Base-by-base conservation (phyloP, 192 early-diverging fungal species). In the Linnemannia hyalina region DNA sequence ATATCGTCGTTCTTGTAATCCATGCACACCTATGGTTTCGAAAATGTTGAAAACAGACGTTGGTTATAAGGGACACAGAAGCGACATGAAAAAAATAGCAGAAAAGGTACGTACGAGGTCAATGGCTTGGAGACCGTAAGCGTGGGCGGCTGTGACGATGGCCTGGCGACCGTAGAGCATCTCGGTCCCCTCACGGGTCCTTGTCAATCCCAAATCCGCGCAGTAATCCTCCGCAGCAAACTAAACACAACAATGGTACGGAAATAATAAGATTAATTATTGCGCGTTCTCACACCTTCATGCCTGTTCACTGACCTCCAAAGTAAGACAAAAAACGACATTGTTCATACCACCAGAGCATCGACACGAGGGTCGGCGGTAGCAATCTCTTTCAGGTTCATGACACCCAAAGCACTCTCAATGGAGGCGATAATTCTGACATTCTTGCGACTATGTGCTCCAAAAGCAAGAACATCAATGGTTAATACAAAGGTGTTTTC, bases 151-250 rank as follows among this genome's bases (percentile, higher is more conserved):
- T 8, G 95, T 95, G 35, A 94, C 93, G 9, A 99, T 93, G 8
- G 91, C 89, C 38, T 97, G 94, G 16, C 98, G 90, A 70, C 96
- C 96, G 57, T 84, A 95, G 60, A 95, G 78, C 88, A 99, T 92
- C 80, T 99, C 98, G 29, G 72, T 70, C 29, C 96, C 92, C 23
- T 84, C 86, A 10, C 88, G 85, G 9, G 97, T 97, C 76, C 97
- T 94, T 7, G 93, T 89, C 35, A 98, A 88, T 9, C 95, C 96
- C 23, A 96, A 89, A 82, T 98, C 97, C 4, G 98, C 96, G 81
- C 96, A 97, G 76, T 96, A 98, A 88, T 99, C 98, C 90, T 99
- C 98, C n/a, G 97, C 95, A 18, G 97, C 98, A 90, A 97, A 93
- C 92, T 93, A 87, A 4, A 60, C 26, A 22, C 3, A 47, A 20